Conservation (phyloP, 2,329 filamentous ascomycete species). For the Cladosporium phlei region DNA sequence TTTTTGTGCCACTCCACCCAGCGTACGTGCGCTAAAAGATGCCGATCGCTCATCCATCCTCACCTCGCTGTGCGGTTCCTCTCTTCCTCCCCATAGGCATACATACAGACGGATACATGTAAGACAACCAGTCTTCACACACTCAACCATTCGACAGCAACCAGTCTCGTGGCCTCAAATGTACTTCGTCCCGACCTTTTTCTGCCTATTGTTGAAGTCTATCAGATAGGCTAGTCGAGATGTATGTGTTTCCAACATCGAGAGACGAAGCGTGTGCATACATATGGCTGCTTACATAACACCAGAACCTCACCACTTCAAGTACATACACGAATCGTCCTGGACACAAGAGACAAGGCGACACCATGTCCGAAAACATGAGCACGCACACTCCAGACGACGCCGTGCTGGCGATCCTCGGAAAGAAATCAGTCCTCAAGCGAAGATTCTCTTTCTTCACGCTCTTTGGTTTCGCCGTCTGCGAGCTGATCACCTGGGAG, state of each 20-base stretch:
- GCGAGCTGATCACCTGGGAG: constrained; percentile 44
- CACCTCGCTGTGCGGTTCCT: no score
- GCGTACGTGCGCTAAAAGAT: no score
- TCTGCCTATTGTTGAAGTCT: constrained; percentile 31
- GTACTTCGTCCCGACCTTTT: constrained; percentile 21
- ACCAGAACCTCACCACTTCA: background rate
- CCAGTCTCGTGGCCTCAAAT: background rate
- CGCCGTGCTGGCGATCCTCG: constrained; percentile 38
- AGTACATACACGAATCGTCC: background rate
- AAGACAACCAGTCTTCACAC: no score
- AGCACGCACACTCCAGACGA: constrained; percentile 27
- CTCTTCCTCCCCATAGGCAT: no score
- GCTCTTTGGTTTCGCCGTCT: constrained; percentile 42
- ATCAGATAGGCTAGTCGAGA: constrained; percentile 20
- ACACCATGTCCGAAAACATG: constrained; percentile 4
- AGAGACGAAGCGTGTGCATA: no score
- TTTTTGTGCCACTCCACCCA: no score
- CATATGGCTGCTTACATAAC: background rate
- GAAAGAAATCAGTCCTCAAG: constrained; percentile 44
- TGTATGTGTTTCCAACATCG: background rate
- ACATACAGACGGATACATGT: no score
- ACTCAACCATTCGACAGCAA: background rate
- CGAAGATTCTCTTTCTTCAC: constrained; percentile 41
- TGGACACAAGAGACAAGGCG: background rate
- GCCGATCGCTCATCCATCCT: no score